phyloP scores from a whole-genome alignment of 305 asterid species.

The Withania somnifera region DNA sequence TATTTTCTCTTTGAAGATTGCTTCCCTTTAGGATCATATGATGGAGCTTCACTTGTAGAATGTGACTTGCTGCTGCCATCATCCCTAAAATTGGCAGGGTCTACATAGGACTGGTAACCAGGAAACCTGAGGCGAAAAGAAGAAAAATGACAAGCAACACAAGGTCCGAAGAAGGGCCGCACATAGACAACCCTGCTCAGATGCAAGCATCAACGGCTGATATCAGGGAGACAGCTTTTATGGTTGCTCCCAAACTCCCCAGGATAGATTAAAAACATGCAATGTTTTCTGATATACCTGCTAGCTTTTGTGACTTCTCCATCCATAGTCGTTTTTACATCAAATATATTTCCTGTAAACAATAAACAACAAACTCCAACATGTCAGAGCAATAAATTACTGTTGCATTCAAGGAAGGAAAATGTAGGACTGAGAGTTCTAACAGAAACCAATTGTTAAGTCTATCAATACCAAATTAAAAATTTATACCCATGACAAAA shows the following conservation, averaged over 20 bases:
- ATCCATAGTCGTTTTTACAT: slow-evolving; percentile 63
- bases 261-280: not conserved
- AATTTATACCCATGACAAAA: not conserved
- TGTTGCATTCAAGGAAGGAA: not conserved
- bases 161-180: not conserved
- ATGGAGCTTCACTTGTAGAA: not conserved
- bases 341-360: slow-evolving; percentile 60
- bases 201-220: not conserved
- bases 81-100: not conserved
- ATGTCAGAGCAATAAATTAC: not conserved
- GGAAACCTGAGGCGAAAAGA: not conserved
- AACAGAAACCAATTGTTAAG: not conserved
- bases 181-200: not conserved
- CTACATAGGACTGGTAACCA: not conserved
- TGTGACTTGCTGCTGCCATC: not conserved
- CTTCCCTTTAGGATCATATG: not conserved
- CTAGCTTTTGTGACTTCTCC: slow-evolving; percentile 64
- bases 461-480: not conserved
- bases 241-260: not conserved
- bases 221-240: not conserved
- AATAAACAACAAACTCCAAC: not conserved
- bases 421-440: not conserved
- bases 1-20: not conserved
- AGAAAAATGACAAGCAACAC: not conserved
- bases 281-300: slow-evolving; percentile 31